phyloP scores from a whole-genome alignment of 192 early-diverging fungal species.

The Geosiphon pyriformis region DNA sequence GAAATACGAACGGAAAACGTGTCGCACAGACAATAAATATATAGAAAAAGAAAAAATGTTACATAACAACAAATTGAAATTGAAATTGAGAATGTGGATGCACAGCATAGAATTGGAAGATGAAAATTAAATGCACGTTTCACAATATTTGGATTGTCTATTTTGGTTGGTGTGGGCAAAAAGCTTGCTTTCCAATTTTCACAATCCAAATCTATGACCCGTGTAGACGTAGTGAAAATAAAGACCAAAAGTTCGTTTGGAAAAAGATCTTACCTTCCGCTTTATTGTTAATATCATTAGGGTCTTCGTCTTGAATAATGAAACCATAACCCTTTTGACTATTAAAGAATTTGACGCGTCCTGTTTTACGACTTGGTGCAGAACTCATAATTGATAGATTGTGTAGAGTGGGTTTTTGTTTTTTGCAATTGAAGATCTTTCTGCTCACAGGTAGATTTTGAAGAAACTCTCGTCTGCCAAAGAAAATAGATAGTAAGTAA shows the following conservation, averaged over 20 bases:
- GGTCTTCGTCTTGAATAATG: constrained; percentile 65
- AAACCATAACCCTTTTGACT: constrained; percentile 86
- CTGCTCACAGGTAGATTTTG: too few relatives aligned
- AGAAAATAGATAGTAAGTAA: too few relatives aligned
- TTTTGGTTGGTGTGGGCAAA: constrained; percentile 9
- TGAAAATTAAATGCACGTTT: background rate
- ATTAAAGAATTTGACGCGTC: constrained; percentile 84
- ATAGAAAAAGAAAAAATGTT: constrained; percentile 23
- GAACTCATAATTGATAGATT: too few relatives aligned
- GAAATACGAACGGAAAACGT: too few relatives aligned
- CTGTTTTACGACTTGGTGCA: constrained; percentile 47
- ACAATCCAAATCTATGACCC: background rate
- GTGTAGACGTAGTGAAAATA: background rate
- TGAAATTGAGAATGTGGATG: constrained; percentile 16
- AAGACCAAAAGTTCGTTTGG: background rate
- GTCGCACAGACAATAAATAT: too few relatives aligned
- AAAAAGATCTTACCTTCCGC: constrained; percentile 61
- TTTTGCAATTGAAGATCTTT: too few relatives aligned
- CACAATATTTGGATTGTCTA: background rate
- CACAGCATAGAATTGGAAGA: background rate
- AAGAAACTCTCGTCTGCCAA: too few relatives aligned
- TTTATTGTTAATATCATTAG: constrained; percentile 48
- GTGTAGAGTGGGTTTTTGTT: too few relatives aligned
- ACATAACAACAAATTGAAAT: constrained; percentile 14
- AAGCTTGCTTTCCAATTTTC: constrained; percentile 3